These are phyloP conservation scores for Penicillium waksmanii DNA, from an alignment of 495 filamentous ascomycete genomes.

Conservation along the genomic window DNA sequence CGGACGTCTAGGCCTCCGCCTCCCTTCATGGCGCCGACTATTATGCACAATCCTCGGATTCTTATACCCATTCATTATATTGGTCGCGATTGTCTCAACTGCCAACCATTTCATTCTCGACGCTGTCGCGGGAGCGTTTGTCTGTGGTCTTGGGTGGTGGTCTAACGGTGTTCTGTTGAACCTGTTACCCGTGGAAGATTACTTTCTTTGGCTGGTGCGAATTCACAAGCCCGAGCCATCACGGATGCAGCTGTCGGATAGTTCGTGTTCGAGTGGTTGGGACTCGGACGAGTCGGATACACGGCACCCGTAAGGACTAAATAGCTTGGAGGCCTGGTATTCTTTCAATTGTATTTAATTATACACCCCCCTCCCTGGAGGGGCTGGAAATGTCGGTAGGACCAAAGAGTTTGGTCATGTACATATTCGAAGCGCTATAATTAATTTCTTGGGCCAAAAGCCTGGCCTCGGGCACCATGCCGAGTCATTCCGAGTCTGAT, in stretches of 20 bases:
- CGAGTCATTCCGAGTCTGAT: too few relatives aligned
- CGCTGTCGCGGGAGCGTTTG: constrained; percentile 65
- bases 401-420: neutral
- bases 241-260: constrained; percentile 11
- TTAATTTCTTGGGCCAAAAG: too few relatives aligned
- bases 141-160: constrained; percentile 60
- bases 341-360: neutral
- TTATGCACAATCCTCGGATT: constrained; percentile 57
- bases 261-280: constrained; percentile 5
- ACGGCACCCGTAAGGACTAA: constrained; percentile 9
- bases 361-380: neutral
- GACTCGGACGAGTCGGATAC: constrained; percentile 28
- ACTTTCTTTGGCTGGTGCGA: constrained; percentile 63
- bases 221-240: constrained; percentile 61
- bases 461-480: too few relatives aligned
- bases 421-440: too few relatives aligned
- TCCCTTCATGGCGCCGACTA: constrained; percentile 50
- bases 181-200: constrained; percentile 65
- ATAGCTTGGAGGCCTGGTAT: neutral
- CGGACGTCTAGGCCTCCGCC: constrained; percentile 25
- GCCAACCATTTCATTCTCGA: constrained; percentile 78
- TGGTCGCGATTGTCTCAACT: constrained; percentile 70
- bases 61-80: constrained; percentile 65
- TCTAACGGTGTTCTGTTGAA: constrained; percentile 64
- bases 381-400: neutral